phyloP scores from a whole-genome alignment of 345 rosid genomes.

The Heritiera littoralis region DNA sequence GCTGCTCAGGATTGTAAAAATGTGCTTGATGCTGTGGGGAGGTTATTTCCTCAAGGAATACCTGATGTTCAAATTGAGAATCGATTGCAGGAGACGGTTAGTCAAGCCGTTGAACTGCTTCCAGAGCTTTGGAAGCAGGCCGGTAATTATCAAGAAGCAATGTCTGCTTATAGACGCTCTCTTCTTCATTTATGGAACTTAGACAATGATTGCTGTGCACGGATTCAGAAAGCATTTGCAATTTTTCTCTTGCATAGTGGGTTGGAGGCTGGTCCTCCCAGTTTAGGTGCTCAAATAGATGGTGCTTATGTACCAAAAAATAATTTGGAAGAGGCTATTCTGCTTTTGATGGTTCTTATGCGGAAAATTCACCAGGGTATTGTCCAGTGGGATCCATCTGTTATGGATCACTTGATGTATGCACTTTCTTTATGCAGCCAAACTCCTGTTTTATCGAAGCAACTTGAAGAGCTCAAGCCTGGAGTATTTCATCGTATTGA shows the following conservation, averaged over 20 bases:
- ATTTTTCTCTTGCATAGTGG: slow-evolving; percentile 83
- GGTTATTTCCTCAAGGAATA: slow-evolving; percentile 78
- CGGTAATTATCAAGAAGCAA: slow-evolving; percentile 65
- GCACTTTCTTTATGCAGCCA: slow-evolving; percentile 75
- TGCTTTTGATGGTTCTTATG: slow-evolving; percentile 79
- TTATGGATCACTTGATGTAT: slow-evolving; percentile 79
- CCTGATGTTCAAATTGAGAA: slow-evolving; percentile 74
- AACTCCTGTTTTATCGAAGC: slow-evolving; percentile 72
- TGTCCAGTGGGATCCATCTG: slow-evolving; percentile 76
- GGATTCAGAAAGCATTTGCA: slow-evolving; percentile 87
- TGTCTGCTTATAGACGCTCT: slow-evolving; percentile 76
- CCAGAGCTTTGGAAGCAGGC: slow-evolving; percentile 85
- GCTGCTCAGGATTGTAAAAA: slow-evolving; percentile 82
- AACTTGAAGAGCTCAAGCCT: slow-evolving; percentile 80
- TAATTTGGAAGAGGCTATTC: slow-evolving; percentile 90
- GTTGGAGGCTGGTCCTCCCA: slow-evolving; percentile 79
- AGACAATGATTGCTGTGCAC: slow-evolving; percentile 65
- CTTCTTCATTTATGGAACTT: slow-evolving; percentile 92
- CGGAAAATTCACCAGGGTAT: slow-evolving; percentile 64
- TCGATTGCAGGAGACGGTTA: slow-evolving; percentile 74
- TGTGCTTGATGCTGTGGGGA: slow-evolving; percentile 90
- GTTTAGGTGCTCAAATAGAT: slow-evolving; percentile 70
- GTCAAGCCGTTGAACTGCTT: slow-evolving; percentile 90
- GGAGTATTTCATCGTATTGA: slow-evolving; percentile 78
- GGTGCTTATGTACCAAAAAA: slow-evolving; percentile 81